phyloP scores from a whole-genome alignment of 2,329 filamentous ascomycete species.

The Rosellinia necatrix region DNA sequence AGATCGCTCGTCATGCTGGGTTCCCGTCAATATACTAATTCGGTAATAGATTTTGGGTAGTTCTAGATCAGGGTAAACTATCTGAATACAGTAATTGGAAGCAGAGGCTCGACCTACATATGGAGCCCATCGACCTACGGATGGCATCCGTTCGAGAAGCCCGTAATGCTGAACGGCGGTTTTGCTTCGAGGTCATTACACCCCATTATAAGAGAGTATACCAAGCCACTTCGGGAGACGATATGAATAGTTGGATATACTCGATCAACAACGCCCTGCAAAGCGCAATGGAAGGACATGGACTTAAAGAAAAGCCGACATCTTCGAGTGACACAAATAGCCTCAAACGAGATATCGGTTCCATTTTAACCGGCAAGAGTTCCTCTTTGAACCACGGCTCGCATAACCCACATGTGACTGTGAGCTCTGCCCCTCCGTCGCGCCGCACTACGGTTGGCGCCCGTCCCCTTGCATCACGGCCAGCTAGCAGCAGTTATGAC shows the following conservation, averaged over 20 bases:
- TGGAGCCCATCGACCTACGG: conserved; percentile 95
- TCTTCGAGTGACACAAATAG: conserved; percentile 57
- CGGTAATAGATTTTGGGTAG: conserved; percentile 85
- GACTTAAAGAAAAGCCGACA: conserved; percentile 57
- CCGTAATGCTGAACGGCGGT: conserved; percentile 88
- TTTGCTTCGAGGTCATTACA: conserved; percentile 98
- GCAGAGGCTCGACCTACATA: conserved; percentile 92
- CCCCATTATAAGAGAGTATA: conserved; percentile 96
- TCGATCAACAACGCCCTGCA: conserved; percentile 97
- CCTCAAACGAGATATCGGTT: conserved; percentile 84
- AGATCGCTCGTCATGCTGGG: conserved; percentile 40
- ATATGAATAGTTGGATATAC: conserved; percentile 95
- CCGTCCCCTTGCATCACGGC: conserved; percentile 72
- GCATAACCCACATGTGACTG: conserved; percentile 56
- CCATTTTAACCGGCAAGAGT: conserved; percentile 90
- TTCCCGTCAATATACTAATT: conserved; percentile 19
- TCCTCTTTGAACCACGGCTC: conserved; percentile 64
- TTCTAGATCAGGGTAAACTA: conserved; percentile 92
- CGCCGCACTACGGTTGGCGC: conserved; percentile 92
- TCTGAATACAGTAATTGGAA: conserved; percentile 99
- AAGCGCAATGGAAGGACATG: conserved; percentile 86
- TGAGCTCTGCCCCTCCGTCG: conserved; percentile 62
- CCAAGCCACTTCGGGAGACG: conserved; percentile 95
- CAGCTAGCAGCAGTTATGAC: conserved; percentile 73
- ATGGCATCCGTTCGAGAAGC: conserved; percentile 97